Percentiles rank a stretch among this genome's conserved stretches.
phyloP scores from a whole-genome alignment of 2,329 filamentous ascomycete species.

The Penicillium sp. region DNA sequence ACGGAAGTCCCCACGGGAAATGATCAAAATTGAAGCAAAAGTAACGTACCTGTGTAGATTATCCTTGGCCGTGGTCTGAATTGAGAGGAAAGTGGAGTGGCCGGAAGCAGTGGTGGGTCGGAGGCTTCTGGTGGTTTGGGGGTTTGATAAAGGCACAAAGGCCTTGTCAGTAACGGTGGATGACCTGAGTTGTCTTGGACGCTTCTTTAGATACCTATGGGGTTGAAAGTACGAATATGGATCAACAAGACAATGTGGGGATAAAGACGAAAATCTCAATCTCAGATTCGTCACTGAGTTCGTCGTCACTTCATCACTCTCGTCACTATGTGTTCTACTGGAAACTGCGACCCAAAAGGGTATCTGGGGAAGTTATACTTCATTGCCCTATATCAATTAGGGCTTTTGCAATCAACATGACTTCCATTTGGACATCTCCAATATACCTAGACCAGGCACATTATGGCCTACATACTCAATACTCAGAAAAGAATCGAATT shows the following conservation, averaged over 20 bases:
- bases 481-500: not conserved
- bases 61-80: slow-evolving; percentile 1
- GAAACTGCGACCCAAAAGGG: not conserved
- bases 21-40: not conserved
- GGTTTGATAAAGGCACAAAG: slow-evolving; percentile 17
- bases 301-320: not conserved
- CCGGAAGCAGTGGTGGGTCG: slow-evolving; percentile 20
- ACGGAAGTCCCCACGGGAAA: slow-evolving; percentile 8
- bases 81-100: slow-evolving; percentile 5
- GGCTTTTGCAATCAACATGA: not conserved
- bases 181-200: slow-evolving; percentile 1
- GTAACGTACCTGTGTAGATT: slow-evolving; percentile 11
- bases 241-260: not conserved
- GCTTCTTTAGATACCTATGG: not conserved
- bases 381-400: not conserved
- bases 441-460: not conserved
- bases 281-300: not conserved
- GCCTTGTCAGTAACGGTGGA: slow-evolving; percentile 9
- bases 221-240: not conserved
- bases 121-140: slow-evolving; percentile 10
- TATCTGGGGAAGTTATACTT: not conserved
- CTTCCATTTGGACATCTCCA: not conserved
- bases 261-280: not conserved
- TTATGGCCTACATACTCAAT: not conserved
- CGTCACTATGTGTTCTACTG: slow-evolving; percentile 2